Conservation (phyloP, 108 stramenopile genomes). For the Skeletonema grethae region DNA sequence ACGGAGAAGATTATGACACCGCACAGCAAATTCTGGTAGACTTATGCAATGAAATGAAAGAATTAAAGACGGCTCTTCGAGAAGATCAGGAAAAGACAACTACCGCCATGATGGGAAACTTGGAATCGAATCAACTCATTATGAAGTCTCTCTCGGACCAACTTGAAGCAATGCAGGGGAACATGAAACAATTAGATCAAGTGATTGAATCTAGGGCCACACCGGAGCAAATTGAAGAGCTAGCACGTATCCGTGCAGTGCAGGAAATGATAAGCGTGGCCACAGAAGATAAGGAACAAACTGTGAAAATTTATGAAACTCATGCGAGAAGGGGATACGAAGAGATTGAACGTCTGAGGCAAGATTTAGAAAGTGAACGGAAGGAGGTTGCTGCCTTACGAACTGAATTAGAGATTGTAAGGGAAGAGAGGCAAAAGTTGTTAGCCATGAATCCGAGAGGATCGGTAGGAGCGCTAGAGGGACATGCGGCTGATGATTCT, state of each 20-base stretch:
- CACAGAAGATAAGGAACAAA: constrained; percentile 44
- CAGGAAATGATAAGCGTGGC: constrained; percentile 31
- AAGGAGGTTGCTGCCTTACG: constrained; percentile 32
- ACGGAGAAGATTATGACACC: constrained; percentile 22
- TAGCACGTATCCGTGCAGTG: constrained; percentile 40
- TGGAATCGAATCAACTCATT: constrained; percentile 38
- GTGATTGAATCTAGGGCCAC: constrained; percentile 45
- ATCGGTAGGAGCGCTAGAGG: background rate
- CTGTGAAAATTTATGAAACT: constrained; percentile 41
- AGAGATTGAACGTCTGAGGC: constrained; percentile 43
- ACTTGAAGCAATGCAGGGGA: constrained; percentile 28
- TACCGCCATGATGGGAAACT: constrained; percentile 20
- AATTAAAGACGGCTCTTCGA: constrained; percentile 30
- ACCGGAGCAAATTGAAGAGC: constrained; percentile 43
- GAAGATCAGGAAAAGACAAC: constrained; percentile 14
- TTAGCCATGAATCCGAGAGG: background rate
- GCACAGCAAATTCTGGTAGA: constrained; percentile 50
- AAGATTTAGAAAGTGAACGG: constrained; percentile 38
- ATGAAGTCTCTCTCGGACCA: constrained; percentile 26
- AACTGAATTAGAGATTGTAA: constrained; percentile 20
- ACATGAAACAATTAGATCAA: constrained; percentile 39
- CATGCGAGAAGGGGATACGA: constrained; percentile 47
- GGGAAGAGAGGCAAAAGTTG: constrained; percentile 20
- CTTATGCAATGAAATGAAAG: constrained; percentile 52
- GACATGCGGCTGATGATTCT: background rate